Evolutionary conservation across 2,329 filamentous ascomycete genomes (phyloP).

Genomic region (Emergomyces orientalis): DNA sequence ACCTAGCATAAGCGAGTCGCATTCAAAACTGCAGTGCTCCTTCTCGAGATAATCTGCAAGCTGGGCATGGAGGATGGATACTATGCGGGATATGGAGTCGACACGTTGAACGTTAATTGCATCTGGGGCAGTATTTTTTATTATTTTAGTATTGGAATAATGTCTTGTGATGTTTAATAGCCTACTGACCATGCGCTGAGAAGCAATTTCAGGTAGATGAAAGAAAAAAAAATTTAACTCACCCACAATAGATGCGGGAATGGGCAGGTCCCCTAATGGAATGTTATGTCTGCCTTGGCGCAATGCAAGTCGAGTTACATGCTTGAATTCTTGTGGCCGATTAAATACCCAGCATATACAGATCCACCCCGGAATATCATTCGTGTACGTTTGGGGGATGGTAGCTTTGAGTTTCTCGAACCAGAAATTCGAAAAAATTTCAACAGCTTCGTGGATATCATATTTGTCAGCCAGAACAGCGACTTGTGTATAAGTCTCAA

Average conservation of each 20-base stretch:
- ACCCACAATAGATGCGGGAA: constrained; percentile 15
- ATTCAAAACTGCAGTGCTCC: constrained; percentile 18
- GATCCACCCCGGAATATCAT: constrained; percentile 15
- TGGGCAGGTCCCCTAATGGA: constrained; percentile 12
- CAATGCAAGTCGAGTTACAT: constrained; percentile 13
- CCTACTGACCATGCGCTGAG: background rate
- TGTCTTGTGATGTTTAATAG: background rate
- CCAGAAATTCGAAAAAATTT: constrained; percentile 16
- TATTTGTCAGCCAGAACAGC: constrained; percentile 18
- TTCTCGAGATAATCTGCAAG: constrained; percentile 15
- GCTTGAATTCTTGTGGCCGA: constrained; percentile 13
- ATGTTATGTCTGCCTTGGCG: constrained; percentile 13
- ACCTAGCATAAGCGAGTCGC: constrained; percentile 16
- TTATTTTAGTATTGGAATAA: background rate
- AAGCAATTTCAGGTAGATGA: background rate
- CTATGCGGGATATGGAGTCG: constrained; percentile 11
- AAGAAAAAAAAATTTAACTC: background rate
- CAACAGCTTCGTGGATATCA: constrained; percentile 14
- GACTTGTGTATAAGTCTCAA: constrained; percentile 14
- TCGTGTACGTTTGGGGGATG: constrained; percentile 13
- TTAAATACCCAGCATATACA: constrained; percentile 17
- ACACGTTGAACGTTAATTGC: constrained; percentile 13
- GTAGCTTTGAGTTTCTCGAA: constrained; percentile 13
- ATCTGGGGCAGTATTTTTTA: constrained; percentile 6
- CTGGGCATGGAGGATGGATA: constrained; percentile 14